Evolutionary conservation across 192 early-diverging fungal genomes (phyloP), one percentile per base, ranked within the genome.

Genomic region (Coemansia asiatica): DNA sequence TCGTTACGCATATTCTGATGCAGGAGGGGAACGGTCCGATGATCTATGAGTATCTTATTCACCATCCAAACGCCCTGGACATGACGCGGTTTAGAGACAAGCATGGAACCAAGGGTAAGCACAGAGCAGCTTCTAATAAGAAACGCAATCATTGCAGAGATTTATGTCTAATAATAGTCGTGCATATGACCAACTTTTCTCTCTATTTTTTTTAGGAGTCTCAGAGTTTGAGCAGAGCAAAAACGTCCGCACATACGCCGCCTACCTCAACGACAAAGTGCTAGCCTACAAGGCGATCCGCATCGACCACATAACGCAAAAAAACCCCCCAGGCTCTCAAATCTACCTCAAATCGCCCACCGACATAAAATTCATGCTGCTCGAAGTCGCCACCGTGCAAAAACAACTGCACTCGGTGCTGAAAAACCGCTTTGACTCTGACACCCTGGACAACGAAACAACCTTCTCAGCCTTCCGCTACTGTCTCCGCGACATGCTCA

Each of bases 151-250:
- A 6, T 33, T 18, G 15, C 31, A 33, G 31, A 33, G 31, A 38
- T 33, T 3, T 54, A 27, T 2, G 13, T 16, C 23, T 16, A 28
- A 28, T 54, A 25, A 16, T 15, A 54, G 25, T 27, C 51, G 15
- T 23, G 25, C 51, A 54, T 28, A 7, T 58, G 38, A 4, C 8
- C 15, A 15, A 12, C 29, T 36, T 36, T 5, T 16, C 19, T 53
- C 10, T 53, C 15, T 23, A 53, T 49, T 49, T 49, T 22, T 49
- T 22, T 5, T 64, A 54, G 49, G 77, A 22, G 78, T 81, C 16
- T 71, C 78, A 1, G 77, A 70, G 60, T 75, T 85, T 65, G 80
- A 82, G 64, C 83, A 85, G 68, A 79, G 73, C 66, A 82, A 82
- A 64, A 85, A 82, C 47, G 81, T 85, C 18, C 75, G 76, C 35